phyloP scores from a whole-genome alignment of 495 filamentous ascomycete genomes.

The Friedmanniomyces endolithicus region DNA sequence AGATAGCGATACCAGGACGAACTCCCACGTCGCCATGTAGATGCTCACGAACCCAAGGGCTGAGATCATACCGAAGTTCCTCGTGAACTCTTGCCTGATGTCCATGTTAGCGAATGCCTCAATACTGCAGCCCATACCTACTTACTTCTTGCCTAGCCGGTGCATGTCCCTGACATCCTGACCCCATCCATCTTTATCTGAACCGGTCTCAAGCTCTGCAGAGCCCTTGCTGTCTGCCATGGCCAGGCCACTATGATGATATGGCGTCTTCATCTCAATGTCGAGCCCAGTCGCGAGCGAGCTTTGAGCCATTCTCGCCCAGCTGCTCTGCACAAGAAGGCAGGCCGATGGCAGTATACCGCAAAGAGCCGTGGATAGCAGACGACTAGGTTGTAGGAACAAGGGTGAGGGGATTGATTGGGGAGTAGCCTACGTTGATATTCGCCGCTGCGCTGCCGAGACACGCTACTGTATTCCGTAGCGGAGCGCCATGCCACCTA shows the following conservation, averaged over 20 bases:
- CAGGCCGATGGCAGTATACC: no score
- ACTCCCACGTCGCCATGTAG: slow-evolving; percentile 26
- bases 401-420: no score
- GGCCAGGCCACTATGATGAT: background rate
- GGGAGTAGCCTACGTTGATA: no score
- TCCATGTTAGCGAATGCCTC: no score
- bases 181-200: slow-evolving; percentile 7
- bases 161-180: slow-evolving; percentile 26
- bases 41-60: slow-evolving; percentile 27
- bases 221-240: background rate
- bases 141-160: slow-evolving; percentile 25
- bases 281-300: background rate
- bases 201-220: background rate
- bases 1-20: slow-evolving; percentile 31
- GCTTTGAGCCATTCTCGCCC: background rate
- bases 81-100: slow-evolving; percentile 24
- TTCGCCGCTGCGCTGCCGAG: no score
- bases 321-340: no score
- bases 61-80: slow-evolving; percentile 23
- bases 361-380: no score
- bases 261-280: background rate
- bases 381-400: no score
- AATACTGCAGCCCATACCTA: no score
- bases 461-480: no score
- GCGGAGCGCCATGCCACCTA: no score